These are phyloP conservation scores for Mimosa bimucronata DNA, from an alignment of 306 rosid genomes.

Conservation along the genomic window DNA sequence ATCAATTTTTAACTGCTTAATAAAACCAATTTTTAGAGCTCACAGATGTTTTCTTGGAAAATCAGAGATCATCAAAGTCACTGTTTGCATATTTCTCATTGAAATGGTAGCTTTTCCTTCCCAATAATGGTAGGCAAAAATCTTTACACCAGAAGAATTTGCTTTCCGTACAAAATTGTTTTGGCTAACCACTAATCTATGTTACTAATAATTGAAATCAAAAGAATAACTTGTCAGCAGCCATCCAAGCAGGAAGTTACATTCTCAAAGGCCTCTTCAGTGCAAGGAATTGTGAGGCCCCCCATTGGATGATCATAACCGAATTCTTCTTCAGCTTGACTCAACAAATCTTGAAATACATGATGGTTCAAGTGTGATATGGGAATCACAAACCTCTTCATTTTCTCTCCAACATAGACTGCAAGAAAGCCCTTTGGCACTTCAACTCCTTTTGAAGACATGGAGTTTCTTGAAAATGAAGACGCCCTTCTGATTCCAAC, in stretches of 20 bases:
- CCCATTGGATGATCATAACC: conserved; percentile 61
- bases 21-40: background rate
- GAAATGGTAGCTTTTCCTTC: background rate
- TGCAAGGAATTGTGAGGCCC: conserved; percentile 60
- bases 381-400: conserved; percentile 51
- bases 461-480: background rate
- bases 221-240: background rate
- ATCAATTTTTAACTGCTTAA: background rate
- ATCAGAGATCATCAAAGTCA: background rate
- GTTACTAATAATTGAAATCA: background rate
- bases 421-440: conserved; percentile 54
- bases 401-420: conserved; percentile 54
- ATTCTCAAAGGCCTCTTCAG: conserved; percentile 22
- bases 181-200: conserved; percentile 33
- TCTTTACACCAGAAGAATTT: background rate
- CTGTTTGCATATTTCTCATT: background rate
- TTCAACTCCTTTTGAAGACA: conserved; percentile 29
- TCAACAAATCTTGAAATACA: conserved; percentile 45
- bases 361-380: conserved; percentile 47
- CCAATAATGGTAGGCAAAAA: background rate
- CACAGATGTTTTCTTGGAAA: background rate
- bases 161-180: conserved; percentile 15
- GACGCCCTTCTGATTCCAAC: conserved; percentile 24
- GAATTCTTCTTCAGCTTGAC: conserved; percentile 50
- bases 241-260: background rate